Base-by-base conservation (phyloP, 345 rosid genomes). In the Lumnitzera littorea region DNA sequence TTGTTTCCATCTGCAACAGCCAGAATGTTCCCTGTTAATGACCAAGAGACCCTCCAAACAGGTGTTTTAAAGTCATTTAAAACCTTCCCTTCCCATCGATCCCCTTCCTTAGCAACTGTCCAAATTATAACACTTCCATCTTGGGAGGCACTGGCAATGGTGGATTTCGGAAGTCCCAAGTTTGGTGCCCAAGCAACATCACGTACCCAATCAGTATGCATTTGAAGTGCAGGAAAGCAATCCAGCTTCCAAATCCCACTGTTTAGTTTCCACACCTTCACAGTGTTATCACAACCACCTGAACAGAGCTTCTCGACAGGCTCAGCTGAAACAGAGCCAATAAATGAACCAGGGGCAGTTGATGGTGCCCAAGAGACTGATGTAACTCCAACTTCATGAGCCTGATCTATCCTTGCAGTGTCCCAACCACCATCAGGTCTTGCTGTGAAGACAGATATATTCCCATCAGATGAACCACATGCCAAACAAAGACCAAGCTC, bases 131-230 rank as follows among this genome's bases (percentile, higher is more conserved):
- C 70, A 59, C 15, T 67, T 49, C 70, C 65, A 16, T 67, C 70
- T 49, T 67, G 55, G 3, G 64, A 67, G 0, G 70, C 65, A 50
- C 70, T 60, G 3, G 64, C 60, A 9, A 60, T 67, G 15, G 60
- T 60, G 27, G 70, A 67, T 36, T 67, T 67, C 15, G 70, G 70
- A n/a, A 67, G 70, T 25, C 70, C 70, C 64, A 60, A 17, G 55
- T 67, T 67, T 15, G 70, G 70, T 0, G 70, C 70, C 70, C 70
- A 60, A 48, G 70, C 70, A 41, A 67, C 65, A 14, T 67, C 70
- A 46, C 70, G 60, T 15, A 60, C 70, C 65, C 70, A 66, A 4
- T 66, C 70, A 48, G 58, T 59, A 53, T 66, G 70, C 63, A 59
- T 46, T 15, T 59, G 70, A 25, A 60, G 65, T 4, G 60, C 70